These are phyloP conservation scores for Pestalotiopsis sp. DNA, from an alignment of 2,329 filamentous ascomycete genomes.

Conservation along the genomic window DNA sequence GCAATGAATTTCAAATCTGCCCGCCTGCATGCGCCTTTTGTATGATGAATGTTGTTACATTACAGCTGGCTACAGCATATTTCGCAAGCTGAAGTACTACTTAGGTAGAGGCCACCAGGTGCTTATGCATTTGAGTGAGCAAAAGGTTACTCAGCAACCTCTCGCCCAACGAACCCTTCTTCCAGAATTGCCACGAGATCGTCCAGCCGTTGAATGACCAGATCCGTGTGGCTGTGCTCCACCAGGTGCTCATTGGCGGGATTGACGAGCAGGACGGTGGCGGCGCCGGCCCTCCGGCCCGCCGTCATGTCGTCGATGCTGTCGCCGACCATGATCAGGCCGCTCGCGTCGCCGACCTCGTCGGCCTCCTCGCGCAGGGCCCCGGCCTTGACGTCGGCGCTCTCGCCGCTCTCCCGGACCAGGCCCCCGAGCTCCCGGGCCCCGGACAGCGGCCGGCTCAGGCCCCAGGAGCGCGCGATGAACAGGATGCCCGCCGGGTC, in stretches of 20 bases:
- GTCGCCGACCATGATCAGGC: slow-evolving; percentile 71
- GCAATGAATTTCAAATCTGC: neutral
- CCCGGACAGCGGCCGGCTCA: slow-evolving; percentile 36
- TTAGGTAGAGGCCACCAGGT: neutral
- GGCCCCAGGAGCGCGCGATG: slow-evolving; percentile 77
- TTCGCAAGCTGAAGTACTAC: no score
- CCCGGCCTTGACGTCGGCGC: slow-evolving; percentile 21
- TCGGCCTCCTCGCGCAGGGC: slow-evolving; percentile 14
- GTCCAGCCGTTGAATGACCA: slow-evolving; percentile 72
- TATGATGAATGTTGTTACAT: no score
- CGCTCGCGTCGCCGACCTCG: slow-evolving; percentile 51
- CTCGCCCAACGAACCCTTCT: slow-evolving; percentile 66
- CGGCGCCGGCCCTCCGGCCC: slow-evolving; percentile 79
- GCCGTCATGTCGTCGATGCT: slow-evolving; percentile 93
- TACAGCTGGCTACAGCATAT: no score
- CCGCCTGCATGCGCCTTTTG: neutral
- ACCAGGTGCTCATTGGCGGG: slow-evolving; percentile 74
- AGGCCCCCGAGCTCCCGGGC: slow-evolving; percentile 22
- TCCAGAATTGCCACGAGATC: slow-evolving; percentile 78
- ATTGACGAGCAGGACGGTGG: slow-evolving; percentile 86
- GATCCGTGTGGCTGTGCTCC: slow-evolving; percentile 75
- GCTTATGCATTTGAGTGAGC: neutral
- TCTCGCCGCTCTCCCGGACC: slow-evolving; percentile 19
- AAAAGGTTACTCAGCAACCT: slow-evolving; percentile 18
- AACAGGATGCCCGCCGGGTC: slow-evolving; percentile 85